phyloP scores from a whole-genome alignment of 306 rosid species.

The Castanea crenata region DNA sequence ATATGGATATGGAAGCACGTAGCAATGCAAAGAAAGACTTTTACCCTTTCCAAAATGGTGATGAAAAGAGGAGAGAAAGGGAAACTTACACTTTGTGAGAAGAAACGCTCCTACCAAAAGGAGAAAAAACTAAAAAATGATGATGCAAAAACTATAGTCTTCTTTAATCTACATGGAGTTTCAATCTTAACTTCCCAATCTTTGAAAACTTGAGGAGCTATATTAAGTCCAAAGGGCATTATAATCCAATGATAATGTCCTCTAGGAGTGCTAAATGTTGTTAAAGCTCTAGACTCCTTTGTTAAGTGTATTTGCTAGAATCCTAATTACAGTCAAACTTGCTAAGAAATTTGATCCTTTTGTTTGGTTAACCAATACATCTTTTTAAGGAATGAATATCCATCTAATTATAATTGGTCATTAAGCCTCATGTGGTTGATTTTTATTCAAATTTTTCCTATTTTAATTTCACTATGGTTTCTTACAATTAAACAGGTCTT shows the following conservation, averaged over 20 bases:
- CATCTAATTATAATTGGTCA: neutral
- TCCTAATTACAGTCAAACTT: neutral
- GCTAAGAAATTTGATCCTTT: neutral
- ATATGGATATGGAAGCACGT: too few relatives aligned
- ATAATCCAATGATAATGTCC: neutral
- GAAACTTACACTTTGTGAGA: too few relatives aligned
- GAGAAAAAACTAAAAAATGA: too few relatives aligned
- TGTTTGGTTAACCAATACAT: neutral
- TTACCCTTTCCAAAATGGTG: too few relatives aligned
- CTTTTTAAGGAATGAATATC: neutral
- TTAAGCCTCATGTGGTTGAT: neutral
- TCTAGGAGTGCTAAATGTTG: neutral
- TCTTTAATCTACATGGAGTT: too few relatives aligned
- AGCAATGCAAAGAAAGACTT: too few relatives aligned
- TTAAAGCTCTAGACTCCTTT: neutral
- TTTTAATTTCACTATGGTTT: neutral
- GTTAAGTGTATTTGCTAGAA: neutral
- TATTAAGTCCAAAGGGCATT: too few relatives aligned
- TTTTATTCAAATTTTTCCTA: neutral
- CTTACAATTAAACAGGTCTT: neutral
- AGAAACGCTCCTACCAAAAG: too few relatives aligned
- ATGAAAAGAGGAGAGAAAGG: too few relatives aligned
- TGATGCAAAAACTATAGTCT: too few relatives aligned
- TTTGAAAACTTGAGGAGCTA: too few relatives aligned
- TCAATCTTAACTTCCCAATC: too few relatives aligned